Conservation (phyloP, 2,329 filamentous ascomycete genomes). For the Colletotrichum tofieldiae region DNA sequence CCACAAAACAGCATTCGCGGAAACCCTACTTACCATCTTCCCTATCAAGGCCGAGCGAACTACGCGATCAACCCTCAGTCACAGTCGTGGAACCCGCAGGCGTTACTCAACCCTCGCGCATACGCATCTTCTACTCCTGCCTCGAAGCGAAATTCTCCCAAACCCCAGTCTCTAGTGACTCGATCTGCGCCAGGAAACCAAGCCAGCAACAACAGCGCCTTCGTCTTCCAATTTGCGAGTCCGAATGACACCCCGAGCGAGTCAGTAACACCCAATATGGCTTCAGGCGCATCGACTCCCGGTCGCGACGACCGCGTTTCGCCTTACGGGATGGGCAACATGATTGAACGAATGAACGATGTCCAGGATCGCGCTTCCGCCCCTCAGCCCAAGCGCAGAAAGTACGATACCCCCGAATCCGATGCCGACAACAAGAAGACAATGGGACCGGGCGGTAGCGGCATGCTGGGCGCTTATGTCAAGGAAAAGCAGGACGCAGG, state of each 20-base stretch:
- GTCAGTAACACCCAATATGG: slow-evolving; percentile 50
- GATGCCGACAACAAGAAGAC: slow-evolving; percentile 58
- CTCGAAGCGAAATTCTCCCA: slow-evolving; percentile 35
- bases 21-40: slow-evolving; percentile 25
- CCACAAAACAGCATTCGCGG: background rate
- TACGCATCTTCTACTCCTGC: slow-evolving; percentile 16
- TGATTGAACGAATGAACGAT: slow-evolving; percentile 84
- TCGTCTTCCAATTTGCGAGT: slow-evolving; percentile 62
- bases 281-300: slow-evolving; percentile 54
- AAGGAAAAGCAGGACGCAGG: slow-evolving; percentile 70
- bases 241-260: slow-evolving; percentile 51
- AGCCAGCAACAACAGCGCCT: slow-evolving; percentile 48
- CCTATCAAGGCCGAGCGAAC: slow-evolving; percentile 34
- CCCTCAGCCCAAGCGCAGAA: slow-evolving; percentile 77
- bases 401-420: slow-evolving; percentile 63
- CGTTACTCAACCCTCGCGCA: slow-evolving; percentile 41
- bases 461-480: slow-evolving; percentile 77
- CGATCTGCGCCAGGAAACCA: slow-evolving; percentile 29
- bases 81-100: slow-evolving; percentile 41
- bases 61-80: slow-evolving; percentile 36
- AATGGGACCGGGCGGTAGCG: slow-evolving; percentile 61
- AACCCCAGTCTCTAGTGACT: slow-evolving; percentile 34
- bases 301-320: slow-evolving; percentile 42
- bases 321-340: slow-evolving; percentile 65
- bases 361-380: slow-evolving; percentile 75